These are phyloP conservation scores for Pseudocercospora macadamiae DNA, from an alignment of 2,329 filamentous ascomycete genomes.

Conservation along the genomic window DNA sequence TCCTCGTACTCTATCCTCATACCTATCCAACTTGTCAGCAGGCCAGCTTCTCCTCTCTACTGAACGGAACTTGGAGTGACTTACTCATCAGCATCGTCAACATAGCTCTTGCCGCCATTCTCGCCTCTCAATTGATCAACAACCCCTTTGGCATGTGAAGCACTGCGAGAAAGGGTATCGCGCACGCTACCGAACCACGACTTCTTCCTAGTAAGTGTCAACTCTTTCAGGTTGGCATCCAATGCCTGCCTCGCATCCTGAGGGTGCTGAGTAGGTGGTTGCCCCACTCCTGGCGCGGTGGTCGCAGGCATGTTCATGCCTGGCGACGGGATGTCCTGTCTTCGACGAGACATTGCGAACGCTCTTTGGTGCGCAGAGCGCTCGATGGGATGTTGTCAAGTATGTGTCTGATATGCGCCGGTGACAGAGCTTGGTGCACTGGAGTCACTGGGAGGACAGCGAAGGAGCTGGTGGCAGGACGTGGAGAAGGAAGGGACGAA, in stretches of 20 bases:
- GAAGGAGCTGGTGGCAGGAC: neutral
- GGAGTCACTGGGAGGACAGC: neutral
- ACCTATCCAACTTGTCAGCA: neutral
- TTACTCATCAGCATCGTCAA: slow-evolving; percentile 3
- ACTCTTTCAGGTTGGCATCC: slow-evolving; percentile 20
- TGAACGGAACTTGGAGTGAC: neutral
- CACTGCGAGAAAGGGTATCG: slow-evolving; percentile 18
- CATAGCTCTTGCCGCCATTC: slow-evolving; percentile 10
- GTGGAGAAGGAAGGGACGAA: too few species aligned
- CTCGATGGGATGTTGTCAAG: neutral
- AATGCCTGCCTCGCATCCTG: neutral
- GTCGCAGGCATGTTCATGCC: neutral
- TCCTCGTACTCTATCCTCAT: neutral
- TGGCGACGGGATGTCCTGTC: neutral
- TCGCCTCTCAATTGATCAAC: slow-evolving; percentile 18
- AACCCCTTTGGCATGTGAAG: slow-evolving; percentile 15
- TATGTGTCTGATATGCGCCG: neutral
- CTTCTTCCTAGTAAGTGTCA: slow-evolving; percentile 27
- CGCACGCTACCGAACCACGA: slow-evolving; percentile 30
- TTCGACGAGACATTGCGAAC: neutral
- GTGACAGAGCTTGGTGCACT: neutral
- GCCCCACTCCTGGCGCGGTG: neutral
- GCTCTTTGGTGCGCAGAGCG: neutral
- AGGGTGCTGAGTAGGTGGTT: neutral
- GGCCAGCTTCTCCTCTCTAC: neutral